Evolutionary conservation across 2,329 filamentous ascomycete species (phyloP).

Genomic region (Coleophoma cylindrospora): DNA sequence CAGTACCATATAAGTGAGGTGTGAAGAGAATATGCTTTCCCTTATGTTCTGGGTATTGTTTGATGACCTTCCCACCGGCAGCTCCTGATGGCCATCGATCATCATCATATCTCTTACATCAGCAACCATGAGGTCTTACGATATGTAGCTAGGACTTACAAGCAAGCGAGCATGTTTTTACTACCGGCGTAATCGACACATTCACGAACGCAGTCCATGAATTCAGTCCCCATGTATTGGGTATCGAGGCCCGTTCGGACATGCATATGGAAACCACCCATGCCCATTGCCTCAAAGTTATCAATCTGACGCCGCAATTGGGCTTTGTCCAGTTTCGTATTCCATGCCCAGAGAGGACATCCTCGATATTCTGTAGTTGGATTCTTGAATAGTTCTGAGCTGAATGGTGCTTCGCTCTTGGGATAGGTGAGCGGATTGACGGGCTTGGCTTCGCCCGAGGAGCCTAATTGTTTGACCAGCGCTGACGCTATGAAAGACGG

Average conservation of each 20-base stretch:
- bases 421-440: slow-evolving; percentile 25
- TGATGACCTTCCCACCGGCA: slow-evolving; percentile 23
- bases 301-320: slow-evolving; percentile 26
- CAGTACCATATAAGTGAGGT: slow-evolving; percentile 10
- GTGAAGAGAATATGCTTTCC: slow-evolving; percentile 25
- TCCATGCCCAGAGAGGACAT: slow-evolving; percentile 27
- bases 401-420: slow-evolving; percentile 19
- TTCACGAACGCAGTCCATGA: slow-evolving; percentile 22
- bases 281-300: slow-evolving; percentile 24
- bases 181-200: slow-evolving; percentile 27
- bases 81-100: slow-evolving; percentile 27
- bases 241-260: slow-evolving; percentile 27
- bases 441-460: not conserved
- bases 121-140: not conserved
- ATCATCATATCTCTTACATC: slow-evolving; percentile 21
- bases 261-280: slow-evolving; percentile 29
- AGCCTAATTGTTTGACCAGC: not conserved
- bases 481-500: slow-evolving; percentile 4
- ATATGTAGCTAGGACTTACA: slow-evolving; percentile 12
- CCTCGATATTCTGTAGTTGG: slow-evolving; percentile 27
- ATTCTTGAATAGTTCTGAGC: slow-evolving; percentile 20
- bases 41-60: slow-evolving; percentile 21
- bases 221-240: slow-evolving; percentile 26
- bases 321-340: slow-evolving; percentile 21
- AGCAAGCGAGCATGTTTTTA: slow-evolving; percentile 27